Conservation (phyloP, 176 grass and related monocot genomes). For the Bothriochloa decipiens region DNA sequence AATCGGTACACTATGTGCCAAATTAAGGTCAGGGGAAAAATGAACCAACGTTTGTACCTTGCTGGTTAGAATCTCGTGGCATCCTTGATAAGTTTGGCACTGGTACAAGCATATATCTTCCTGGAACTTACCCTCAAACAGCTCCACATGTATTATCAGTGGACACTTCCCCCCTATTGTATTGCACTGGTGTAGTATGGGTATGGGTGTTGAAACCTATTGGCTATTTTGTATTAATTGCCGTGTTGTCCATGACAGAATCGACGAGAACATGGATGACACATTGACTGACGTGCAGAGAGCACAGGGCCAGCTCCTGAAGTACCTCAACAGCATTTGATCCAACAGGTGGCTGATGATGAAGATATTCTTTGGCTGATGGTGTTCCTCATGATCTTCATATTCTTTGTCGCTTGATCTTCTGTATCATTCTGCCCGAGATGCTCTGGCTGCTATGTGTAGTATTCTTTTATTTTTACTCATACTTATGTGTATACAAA, state of each 20-base stretch:
- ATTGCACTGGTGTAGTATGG: neutral
- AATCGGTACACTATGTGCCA: neutral
- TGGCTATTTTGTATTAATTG: constrained; percentile 29
- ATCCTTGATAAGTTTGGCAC: neutral
- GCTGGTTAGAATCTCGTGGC: neutral
- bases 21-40: neutral
- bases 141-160: neutral
- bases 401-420: constrained; percentile 92
- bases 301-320: constrained; percentile 81
- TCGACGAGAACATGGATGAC: constrained; percentile 98
- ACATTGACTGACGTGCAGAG: constrained; percentile 75
- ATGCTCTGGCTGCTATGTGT: constrained; percentile 14
- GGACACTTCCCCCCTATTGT: neutral
- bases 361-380: constrained; percentile 98
- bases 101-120: neutral
- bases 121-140: neutral
- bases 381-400: constrained; percentile 99
- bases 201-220: neutral
- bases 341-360: constrained; percentile 99
- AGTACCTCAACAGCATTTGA: constrained; percentile 91
- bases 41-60: neutral
- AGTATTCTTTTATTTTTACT: constrained; percentile 58
- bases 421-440: neutral
- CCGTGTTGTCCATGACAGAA: constrained; percentile 48
- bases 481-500: constrained; percentile 53